These are phyloP conservation scores for Funneliformis caledonium DNA, from an alignment of 371 early-diverging fungal species.

Conservation along the genomic window DNA sequence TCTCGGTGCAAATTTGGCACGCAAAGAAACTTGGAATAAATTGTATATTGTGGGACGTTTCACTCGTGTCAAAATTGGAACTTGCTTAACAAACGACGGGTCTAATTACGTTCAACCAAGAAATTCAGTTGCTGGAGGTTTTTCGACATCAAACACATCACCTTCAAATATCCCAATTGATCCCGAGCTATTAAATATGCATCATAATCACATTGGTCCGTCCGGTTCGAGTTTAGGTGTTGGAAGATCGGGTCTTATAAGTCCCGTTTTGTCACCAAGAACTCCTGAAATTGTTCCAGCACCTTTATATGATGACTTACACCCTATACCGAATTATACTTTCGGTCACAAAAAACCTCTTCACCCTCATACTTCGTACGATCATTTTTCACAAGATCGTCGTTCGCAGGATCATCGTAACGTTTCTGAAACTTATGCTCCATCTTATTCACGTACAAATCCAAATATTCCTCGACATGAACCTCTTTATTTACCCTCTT, in stretches of 20 bases:
- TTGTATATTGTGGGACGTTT: conserved; percentile 37
- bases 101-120: neutral
- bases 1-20: conserved; percentile 56
- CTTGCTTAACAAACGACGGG: conserved; percentile 7
- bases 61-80: conserved; percentile 20
- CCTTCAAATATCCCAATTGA: conserved; percentile 3
- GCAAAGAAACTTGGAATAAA: conserved; percentile 38
- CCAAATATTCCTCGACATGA: neutral
- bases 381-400: neutral
- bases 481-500: neutral
- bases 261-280: conserved; percentile 25
- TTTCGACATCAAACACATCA: neutral
- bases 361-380: neutral
- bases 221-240: neutral
- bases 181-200: neutral
- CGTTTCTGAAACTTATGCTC: neutral
- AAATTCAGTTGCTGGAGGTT: neutral
- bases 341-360: too few species aligned
- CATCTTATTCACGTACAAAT: neutral
- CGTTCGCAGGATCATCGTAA: neutral
- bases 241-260: conserved; percentile 8
- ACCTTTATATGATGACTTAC: neutral
- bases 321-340: too few species aligned
- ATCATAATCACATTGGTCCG: neutral
- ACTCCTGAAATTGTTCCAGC: neutral